These are phyloP conservation scores for Ascochyta koolunga DNA, from an alignment of 2,329 filamentous ascomycete species.

Conservation along the genomic window DNA sequence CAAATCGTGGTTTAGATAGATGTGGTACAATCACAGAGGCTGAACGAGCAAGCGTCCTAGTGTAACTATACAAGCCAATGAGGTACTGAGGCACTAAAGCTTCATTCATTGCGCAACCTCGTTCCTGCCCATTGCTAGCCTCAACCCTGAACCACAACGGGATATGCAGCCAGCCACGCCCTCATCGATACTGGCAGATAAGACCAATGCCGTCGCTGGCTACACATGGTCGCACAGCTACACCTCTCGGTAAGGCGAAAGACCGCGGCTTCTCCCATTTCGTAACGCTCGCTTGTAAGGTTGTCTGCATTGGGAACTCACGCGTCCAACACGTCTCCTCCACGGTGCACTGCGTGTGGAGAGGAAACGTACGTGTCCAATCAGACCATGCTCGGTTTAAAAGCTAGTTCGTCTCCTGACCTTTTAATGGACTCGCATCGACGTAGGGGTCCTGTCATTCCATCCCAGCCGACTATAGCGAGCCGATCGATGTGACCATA, in stretches of 20 bases:
- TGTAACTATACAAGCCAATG: conserved; percentile 7
- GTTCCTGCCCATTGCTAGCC: conserved; percentile 11
- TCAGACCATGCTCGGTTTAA: not conserved
- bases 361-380: not conserved
- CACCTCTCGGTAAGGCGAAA: conserved; percentile 1
- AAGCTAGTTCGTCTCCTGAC: conserved; percentile 7
- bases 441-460: conserved; percentile 12
- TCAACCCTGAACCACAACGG: not conserved
- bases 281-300: conserved; percentile 3
- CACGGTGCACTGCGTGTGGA: not conserved
- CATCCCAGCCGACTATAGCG: conserved; percentile 6
- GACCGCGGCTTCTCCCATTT: not conserved
- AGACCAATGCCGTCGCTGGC: conserved; percentile 4
- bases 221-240: conserved; percentile 10
- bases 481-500: not conserved
- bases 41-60: conserved; percentile 6
- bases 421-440: not conserved
- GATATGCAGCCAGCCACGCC: conserved; percentile 8
- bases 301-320: conserved; percentile 4
- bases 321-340: conserved; percentile 9
- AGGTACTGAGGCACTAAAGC: conserved; percentile 1
- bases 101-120: conserved; percentile 12
- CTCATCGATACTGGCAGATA: conserved; percentile 7
- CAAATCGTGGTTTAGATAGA: conserved; percentile 1
- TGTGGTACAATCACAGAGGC: conserved; percentile 12